Base-by-base conservation (phyloP, 768 basidiomycete genomes). In the Russula dissimulans region DNA sequence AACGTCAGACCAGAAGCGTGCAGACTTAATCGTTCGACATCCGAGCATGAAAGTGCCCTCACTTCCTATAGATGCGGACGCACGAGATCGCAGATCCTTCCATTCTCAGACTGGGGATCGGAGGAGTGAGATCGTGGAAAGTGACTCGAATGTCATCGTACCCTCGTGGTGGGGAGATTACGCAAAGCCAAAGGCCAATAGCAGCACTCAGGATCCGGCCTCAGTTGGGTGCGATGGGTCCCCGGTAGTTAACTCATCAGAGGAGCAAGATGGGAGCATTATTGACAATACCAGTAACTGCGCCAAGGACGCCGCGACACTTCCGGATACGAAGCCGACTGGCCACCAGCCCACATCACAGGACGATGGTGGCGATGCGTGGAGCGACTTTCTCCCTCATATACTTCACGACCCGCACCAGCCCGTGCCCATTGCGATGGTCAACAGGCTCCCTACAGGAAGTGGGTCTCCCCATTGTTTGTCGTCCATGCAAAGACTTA, bases 401-500 rank as follows among this genome's bases (percentile, higher is more conserved):
- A 74, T 84, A 54, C 68, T 86, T 4, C 85, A 87, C 60, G 71
- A 74, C 17, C 72, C 76, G n/a, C 83, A 85, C 60, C 71, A 72
- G 15, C 79, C 79, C 42, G 77, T 82, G 66, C 86, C 85, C 3
- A 86, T 88, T 54, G 85, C 78, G 4, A 74, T 88, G 72, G 79
- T 84, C 57, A 85, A 82, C 70, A 79, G 86, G 43, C 76, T 76
- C 49, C 85, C 84, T 0, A 78, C 79, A 63, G 39, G 39, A 41
- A 1, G 39, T 41, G 39, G 4, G 39, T 10, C 32, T 0, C 17
- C 9, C 15, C 54, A 3, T 41, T 31, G 22, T 31, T n/a, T 5
- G 38, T 8, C 11, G 17, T 29, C 18, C 12, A 36, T 42, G 42
- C 54, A 43, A 29, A 50, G 2, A 10, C 42, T 51, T 51, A 43